These are phyloP conservation scores for Auricularia sp. DNA, from an alignment of 768 basidiomycete genomes.

Conservation along the genomic window DNA sequence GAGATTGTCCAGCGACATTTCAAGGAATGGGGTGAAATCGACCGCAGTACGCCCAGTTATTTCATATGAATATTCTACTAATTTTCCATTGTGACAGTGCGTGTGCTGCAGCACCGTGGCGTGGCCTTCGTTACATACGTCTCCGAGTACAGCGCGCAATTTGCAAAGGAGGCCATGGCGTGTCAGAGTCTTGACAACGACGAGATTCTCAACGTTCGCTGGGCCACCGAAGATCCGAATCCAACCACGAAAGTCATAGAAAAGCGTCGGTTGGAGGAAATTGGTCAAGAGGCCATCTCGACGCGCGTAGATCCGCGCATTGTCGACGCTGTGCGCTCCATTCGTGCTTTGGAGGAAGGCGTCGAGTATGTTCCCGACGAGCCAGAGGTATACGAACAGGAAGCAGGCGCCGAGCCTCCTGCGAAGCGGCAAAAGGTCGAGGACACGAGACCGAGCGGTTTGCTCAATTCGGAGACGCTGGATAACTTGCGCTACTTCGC, in stretches of 20 bases:
- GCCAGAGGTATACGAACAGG: slow-evolving; percentile 22
- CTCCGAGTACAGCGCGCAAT: slow-evolving; percentile 77
- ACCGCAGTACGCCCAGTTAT: slow-evolving; percentile 47
- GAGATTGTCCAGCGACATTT: slow-evolving; percentile 88
- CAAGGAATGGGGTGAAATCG: slow-evolving; percentile 90
- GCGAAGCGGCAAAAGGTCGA: slow-evolving; percentile 25
- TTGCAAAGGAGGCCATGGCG: slow-evolving; percentile 98
- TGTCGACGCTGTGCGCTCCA: slow-evolving; percentile 77
- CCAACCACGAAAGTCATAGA: slow-evolving; percentile 82
- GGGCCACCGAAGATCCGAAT: slow-evolving; percentile 99
- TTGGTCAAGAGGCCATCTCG: slow-evolving; percentile 76
- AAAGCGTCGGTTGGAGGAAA: slow-evolving; percentile 69
- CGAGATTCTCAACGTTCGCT: slow-evolving; percentile 95
- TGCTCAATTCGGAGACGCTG: slow-evolving; percentile 76
- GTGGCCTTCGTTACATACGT: slow-evolving; percentile 97
- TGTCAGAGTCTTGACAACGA: slow-evolving; percentile 96
- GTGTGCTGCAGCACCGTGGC: slow-evolving; percentile 85
- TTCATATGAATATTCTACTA: too few species aligned
- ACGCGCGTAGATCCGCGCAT: slow-evolving; percentile 79
- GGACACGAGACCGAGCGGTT: slow-evolving; percentile 33
- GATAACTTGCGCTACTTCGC: slow-evolving; percentile 89
- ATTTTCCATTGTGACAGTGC: slow-evolving; percentile 37
- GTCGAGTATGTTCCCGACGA: slow-evolving; percentile 21
- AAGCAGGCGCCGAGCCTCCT: slow-evolving; percentile 18
- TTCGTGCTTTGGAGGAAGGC: slow-evolving; percentile 86